These are phyloP conservation scores for Myotisia sp. DNA, from an alignment of 2,329 filamentous ascomycete genomes.

Conservation along the genomic window DNA sequence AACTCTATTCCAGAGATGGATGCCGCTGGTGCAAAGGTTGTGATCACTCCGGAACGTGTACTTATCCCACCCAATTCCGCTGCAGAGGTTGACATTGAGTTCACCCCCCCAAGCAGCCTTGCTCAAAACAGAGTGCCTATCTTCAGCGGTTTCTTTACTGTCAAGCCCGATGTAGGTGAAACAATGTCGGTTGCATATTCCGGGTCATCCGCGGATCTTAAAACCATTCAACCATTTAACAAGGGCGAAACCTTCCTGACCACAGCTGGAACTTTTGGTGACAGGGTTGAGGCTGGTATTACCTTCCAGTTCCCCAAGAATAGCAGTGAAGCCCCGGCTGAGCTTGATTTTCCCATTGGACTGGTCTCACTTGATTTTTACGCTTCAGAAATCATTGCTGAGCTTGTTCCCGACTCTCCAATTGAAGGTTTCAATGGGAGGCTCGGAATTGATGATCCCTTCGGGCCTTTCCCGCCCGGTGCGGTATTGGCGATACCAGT, in stretches of 20 bases:
- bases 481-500: slow-evolving; percentile 3
- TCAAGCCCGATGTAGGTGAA: slow-evolving; percentile 16
- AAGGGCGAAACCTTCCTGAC: slow-evolving; percentile 1
- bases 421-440: slow-evolving; percentile 6
- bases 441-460: slow-evolving; percentile 2
- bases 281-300: neutral
- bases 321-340: slow-evolving; percentile 28
- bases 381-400: slow-evolving; percentile 2
- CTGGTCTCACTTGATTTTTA: slow-evolving; percentile 15
- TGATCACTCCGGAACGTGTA: neutral
- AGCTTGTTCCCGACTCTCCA: slow-evolving; percentile 1
- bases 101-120: slow-evolving; percentile 2
- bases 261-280: slow-evolving; percentile 1
- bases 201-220: slow-evolving; percentile 40
- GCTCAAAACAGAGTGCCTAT: slow-evolving; percentile 4
- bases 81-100: neutral
- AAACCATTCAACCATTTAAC: slow-evolving; percentile 28
- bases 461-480: slow-evolving; percentile 5
- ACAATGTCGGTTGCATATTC: slow-evolving; percentile 36
- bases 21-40: neutral
- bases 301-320: slow-evolving; percentile 7
- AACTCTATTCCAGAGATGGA: slow-evolving; percentile 2
- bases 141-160: slow-evolving; percentile 5
- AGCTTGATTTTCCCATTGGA: slow-evolving; percentile 37
- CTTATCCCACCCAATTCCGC: slow-evolving; percentile 1